Conservation (phyloP, 148 eudicot genomes). For the Limonium bicolor region DNA sequence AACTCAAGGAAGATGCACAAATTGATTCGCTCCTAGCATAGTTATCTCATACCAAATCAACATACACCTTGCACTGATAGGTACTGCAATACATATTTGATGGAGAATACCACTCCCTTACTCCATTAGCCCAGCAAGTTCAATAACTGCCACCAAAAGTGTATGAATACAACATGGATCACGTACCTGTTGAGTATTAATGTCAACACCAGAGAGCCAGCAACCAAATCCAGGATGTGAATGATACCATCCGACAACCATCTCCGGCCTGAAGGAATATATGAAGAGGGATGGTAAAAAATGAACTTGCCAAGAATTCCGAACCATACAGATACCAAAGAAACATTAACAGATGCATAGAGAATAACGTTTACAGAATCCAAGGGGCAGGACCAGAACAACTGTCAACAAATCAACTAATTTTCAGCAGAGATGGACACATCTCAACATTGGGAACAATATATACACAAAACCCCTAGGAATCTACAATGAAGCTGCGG, state of each 20-base stretch:
- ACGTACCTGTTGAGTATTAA: constrained; percentile 72
- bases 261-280: constrained; percentile 45
- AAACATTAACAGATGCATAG: background rate
- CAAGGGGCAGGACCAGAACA: background rate
- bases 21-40: no score
- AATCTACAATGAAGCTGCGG: no score
- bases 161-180: no score
- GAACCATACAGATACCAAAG: background rate
- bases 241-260: constrained; percentile 89
- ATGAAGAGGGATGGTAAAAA: background rate
- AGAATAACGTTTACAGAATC: background rate
- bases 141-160: no score
- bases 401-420: background rate
- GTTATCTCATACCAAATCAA: no score
- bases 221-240: constrained; percentile 95
- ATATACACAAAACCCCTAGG: no score
- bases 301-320: background rate
- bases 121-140: no score
- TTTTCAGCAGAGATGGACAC: background rate
- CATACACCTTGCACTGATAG: no score
- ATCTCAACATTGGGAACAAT: no score
- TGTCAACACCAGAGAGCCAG: constrained; percentile 92
- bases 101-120: no score
- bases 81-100: no score
- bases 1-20: no score